Evolutionary conservation across 805 yeast species (phyloP), one percentile per base, ranked within the genome.

Genomic region (Lachancea fermentati): DNA sequence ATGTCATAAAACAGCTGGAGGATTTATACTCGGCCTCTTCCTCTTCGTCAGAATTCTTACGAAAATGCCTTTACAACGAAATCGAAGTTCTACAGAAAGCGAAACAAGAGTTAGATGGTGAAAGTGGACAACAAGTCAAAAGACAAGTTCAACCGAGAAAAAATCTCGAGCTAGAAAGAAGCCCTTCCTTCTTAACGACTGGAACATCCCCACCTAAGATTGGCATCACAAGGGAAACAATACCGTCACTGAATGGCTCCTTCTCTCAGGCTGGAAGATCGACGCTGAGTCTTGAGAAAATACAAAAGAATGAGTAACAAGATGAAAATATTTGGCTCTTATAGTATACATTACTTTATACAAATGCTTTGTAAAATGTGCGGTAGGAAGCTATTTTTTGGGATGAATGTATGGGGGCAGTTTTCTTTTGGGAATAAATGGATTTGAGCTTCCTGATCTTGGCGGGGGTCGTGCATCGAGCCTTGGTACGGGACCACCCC

Each of bases 171-270:
- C 9, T 18, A 19, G 34, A 15, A 19, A 39, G 29, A 16, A 42
- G 41, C 22, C 50, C 52, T 15, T 44, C 47, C 11, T 43, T 48
- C 18, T 32, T 51, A 15, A 33, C 42, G 2, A 44, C 43, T 17
- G 48, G 56, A 25, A 54, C 52, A 26, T 56, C 62, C 3, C 62
- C 61, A 17, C 61, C 63, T n/a, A 55, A 56, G 36, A 51, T 52
- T 26, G 58, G 57, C 11, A 37, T 53, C 14, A 41, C 38, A 32
- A 39, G 17, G 30, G 46, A 42, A 26, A 34, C 18, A 14, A 19
- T 40, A 4, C 34, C 39, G 3, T 28, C 12, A 18, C 25, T 29
- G 3, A 8, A 13, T 11, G 19, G 31, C 19, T 22, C 35, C 7
- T 16, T 19, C 12, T 4, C 30, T 19, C 33, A n/a, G 14, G 17